Evolutionary conservation across 192 early-diverging fungal species (phyloP), one percentile per base, ranked within the genome.

Genomic region (Umbelopsis sp.): DNA sequence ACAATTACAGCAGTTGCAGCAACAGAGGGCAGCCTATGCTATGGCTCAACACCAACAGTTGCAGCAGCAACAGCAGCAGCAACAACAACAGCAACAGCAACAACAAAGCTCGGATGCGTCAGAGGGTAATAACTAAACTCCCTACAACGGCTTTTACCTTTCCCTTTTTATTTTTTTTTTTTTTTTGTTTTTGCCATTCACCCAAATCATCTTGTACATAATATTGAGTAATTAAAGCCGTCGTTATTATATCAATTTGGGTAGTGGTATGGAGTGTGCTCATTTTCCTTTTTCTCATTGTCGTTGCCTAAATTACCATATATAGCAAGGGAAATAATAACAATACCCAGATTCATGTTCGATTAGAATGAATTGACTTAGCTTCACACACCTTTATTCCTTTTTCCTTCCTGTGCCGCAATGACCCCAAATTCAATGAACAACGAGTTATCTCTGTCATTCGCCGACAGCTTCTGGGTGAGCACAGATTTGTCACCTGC

Each of bases 21-120:
- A 62, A 34, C 56, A 62, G 56, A 22, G 56, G 17, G 56, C 56
- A 2, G 56, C 56, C 0, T 62, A 34, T 32, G 56, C 56, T 62
- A 32, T 62, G 12, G 56, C 56, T 32, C 56, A 62, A 26, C 56
- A 62, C 16, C 56, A 62, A 34, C 56, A 62, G 5, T 8, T 62
- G 31, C 56, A 62, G 56, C 56, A 36, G 14, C 56, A 62, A 14
- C 56, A 62, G 4, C 31, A 34, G 4, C 56, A 62, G 17, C 53
- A 54, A 29, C 53, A 54, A 22, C 53, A 56, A 56, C 52, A 54
- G 22, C 56, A 62, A 26, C 56, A 62, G n/a, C 56, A 62, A 26
- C 56, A 62, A 32, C 56, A 62, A 26, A 62, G 34, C 56, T 29
- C 56, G 14, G 56, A 62, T 62, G 56, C 16, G 2, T 11, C 26